These are phyloP conservation scores for Geranium rotundifolium DNA, from an alignment of 345 rosid species.

Conservation along the genomic window DNA sequence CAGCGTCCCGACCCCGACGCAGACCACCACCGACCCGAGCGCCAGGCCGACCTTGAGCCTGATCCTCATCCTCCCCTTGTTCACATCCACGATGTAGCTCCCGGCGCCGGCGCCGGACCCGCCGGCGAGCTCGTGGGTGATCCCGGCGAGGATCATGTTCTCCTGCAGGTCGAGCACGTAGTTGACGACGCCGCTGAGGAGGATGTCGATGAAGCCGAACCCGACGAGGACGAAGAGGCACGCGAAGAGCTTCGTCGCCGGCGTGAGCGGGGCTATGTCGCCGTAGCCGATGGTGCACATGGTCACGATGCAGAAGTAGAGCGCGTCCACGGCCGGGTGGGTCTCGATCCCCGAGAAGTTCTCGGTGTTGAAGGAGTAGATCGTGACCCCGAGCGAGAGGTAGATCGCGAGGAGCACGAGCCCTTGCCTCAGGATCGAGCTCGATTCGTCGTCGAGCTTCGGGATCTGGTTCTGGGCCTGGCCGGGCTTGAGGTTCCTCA, in stretches of 20 bases:
- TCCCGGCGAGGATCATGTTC: conserved; percentile 38
- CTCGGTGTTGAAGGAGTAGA: conserved; percentile 49
- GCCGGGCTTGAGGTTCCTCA: conserved; percentile 24
- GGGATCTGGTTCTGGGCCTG: conserved; percentile 13
- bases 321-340: conserved; percentile 71
- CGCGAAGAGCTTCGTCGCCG: conserved; percentile 52
- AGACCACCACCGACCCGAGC: conserved; percentile 51
- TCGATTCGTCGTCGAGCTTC: conserved; percentile 29
- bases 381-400: conserved; percentile 44
- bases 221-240: conserved; percentile 61
- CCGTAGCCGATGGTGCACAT: too few species aligned
- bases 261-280: conserved; percentile 57
- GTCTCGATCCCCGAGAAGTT: conserved; percentile 63
- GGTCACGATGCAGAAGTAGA: conserved; percentile 78
- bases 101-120: conserved; percentile 28
- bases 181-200: conserved; percentile 55
- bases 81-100: conserved; percentile 47
- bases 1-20: conserved; percentile 42
- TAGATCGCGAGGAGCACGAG: conserved; percentile 37
- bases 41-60: conserved; percentile 66
- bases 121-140: conserved; percentile 15
- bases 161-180: conserved; percentile 62
- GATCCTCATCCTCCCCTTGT: conserved; percentile 76
- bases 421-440: conserved; percentile 44
- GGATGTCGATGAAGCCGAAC: conserved; percentile 54